Conservation (phyloP, 441 rosid species). For the Brassica balearica region DNA sequence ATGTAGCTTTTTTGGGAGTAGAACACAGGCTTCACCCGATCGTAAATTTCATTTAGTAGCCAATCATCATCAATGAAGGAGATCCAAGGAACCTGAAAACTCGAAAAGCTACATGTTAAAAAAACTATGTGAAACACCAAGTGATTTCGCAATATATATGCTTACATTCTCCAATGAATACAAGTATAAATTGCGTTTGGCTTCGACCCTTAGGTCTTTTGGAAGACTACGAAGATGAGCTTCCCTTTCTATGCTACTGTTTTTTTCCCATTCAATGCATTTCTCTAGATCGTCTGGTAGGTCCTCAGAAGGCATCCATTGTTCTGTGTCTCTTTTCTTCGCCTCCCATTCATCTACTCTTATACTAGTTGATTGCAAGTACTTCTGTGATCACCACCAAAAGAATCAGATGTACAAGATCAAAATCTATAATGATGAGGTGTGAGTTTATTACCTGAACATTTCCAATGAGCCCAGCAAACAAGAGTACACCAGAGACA, state of each 20-base stretch:
- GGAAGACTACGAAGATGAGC: not conserved
- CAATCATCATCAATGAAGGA: slow-evolving; percentile 47
- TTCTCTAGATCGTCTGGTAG: not conserved
- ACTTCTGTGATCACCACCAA: no score
- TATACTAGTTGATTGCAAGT: not conserved
- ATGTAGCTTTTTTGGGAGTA: slow-evolving; percentile 47
- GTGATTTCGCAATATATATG: no score
- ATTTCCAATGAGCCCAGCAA: slow-evolving; percentile 14
- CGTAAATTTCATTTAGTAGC: slow-evolving; percentile 50
- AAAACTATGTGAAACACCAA: not conserved
- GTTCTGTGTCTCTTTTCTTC: not conserved
- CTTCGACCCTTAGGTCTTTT: not conserved
- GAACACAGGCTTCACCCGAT: slow-evolving; percentile 47
- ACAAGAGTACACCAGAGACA: slow-evolving; percentile 17
- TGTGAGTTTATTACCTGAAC: slow-evolving; percentile 1
- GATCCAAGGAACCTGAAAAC: slow-evolving; percentile 48
- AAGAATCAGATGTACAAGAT: no score
- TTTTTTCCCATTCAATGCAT: not conserved
- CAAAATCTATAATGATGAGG: no score
- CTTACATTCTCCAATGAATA: not conserved
- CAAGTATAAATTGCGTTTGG: not conserved
- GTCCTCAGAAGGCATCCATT: not conserved
- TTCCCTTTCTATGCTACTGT: not conserved
- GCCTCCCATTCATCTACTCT: slow-evolving; percentile 2
- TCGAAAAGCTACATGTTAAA: not conserved